These are phyloP conservation scores for Cytospora mali DNA, from an alignment of 2,329 filamentous ascomycete genomes.

Conservation along the genomic window DNA sequence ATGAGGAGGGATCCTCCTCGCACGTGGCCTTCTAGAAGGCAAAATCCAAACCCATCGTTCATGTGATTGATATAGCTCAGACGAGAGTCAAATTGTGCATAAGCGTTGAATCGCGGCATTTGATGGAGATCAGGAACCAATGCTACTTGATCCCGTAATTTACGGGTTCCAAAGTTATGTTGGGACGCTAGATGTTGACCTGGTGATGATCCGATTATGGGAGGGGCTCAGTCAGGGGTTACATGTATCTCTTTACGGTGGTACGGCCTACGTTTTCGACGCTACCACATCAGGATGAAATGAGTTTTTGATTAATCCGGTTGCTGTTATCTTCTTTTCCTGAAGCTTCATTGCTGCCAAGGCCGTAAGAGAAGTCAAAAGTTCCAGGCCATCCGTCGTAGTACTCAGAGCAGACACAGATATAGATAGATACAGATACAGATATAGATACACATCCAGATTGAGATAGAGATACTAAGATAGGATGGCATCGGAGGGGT, in stretches of 20 bases:
- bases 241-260: background rate
- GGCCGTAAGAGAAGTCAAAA: background rate
- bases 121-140: background rate
- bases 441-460: background rate
- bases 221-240: background rate
- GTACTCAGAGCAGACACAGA: background rate
- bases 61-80: background rate
- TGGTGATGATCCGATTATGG: background rate
- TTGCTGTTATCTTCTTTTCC: no score
- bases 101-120: background rate
- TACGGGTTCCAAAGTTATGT: background rate
- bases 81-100: background rate
- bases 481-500: background rate
- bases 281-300: background rate
- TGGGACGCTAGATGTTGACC: background rate
- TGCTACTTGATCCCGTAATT: background rate
- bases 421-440: no score
- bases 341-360: no score
- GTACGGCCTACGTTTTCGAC: background rate
- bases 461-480: background rate
- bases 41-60: background rate
- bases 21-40: background rate
- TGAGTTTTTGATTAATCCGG: no score
- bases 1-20: background rate
- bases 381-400: background rate